Base-by-base conservation (phyloP, 2,329 filamentous ascomycete species). In the Nigrospora osmanthi region DNA sequence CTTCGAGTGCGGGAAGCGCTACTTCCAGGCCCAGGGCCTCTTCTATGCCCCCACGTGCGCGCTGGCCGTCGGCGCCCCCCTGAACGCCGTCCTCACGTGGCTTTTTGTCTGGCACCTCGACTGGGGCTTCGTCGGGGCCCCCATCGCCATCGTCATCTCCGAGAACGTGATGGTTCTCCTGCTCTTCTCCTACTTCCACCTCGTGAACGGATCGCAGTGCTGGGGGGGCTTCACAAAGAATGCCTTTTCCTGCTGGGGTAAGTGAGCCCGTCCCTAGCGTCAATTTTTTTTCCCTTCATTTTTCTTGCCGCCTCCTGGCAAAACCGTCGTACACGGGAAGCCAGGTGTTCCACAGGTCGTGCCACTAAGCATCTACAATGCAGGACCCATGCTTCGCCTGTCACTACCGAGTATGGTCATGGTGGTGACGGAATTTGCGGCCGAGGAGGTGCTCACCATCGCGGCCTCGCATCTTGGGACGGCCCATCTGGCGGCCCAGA, bases 1-100 rank as follows among this genome's bases (percentile, higher is more conserved):
- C 3, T 79, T 78, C 30, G 75, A 78, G 49, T 71, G 71, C 0
- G 62, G 71, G 2, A 79, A 78, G 53, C 64, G 75, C 0, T 78
- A 76, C 49, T 63, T 76, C 3, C 74, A 78, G 52, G 71, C 75
- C 0, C 75, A 78, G 49, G 74, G 75, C 1, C 63, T 74, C 31
- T 78, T 77, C 59, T 69, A 68, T 32, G 71, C 69, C 1, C 70
- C 67, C 13, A 65, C 76, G 52, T 60, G 64, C 10, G 64, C 75
- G 17, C 58, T 77, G 10, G 38, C 75, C 2, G 51, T 75, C 19
- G 70, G 70, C 35, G 66, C 71, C 0, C 73, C 73, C 0, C 47
- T 72, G 13, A 76, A 76, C 48, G 67, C 70, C 13, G 44, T 69
- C 0, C 58, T 76, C 19, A 74, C 71, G 53, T 77, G 73, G 62